Evolutionary conservation across 192 early-diverging fungal species (phyloP), one percentile per base, ranked within the genome.

Genomic region (Irineochytrium annulatum): DNA sequence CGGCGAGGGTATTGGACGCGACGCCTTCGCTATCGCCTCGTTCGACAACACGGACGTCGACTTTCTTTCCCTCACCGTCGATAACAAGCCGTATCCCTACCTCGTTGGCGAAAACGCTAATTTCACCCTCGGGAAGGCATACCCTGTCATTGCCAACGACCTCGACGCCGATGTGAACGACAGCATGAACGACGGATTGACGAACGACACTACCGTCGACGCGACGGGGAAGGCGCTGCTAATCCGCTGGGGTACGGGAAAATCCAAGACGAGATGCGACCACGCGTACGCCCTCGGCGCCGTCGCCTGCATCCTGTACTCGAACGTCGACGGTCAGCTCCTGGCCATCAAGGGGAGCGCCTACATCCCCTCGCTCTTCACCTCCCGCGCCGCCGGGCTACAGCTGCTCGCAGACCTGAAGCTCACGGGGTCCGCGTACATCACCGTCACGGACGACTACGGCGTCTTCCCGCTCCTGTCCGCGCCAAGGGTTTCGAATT

Each of bases 401-500:
- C 43, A 53, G 6, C 53, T 76, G 34, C 5, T 70, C 24, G 62
- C 57, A 16, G 37, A 29, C 30, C 19, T 76, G 53, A 64, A 65
- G 41, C 59, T 59, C 49, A 59, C 55, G 31, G 57, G 55, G 37
- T 33, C 24, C 37, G 54, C 58, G 48, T 67, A 65, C 0, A 57
- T 85, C 17, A 56, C 62, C 4, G 81, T 83, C 27, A 78, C 78
- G 22, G 65, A 75, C 60, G 67, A 73, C 3, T 65, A 74, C 0
- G 68, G 71, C 34, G 65, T 77, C 26, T 58, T 70, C 27, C 54
- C 37, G 14, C 74, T 81, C 52, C 67, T 75, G 0, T 62, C 77
- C 5, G 86, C 79, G 30, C 83, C 83, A 33, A 84, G 72, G 30
- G 65, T 90, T 3, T 91, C 91, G 17, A 46, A 52, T 34, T 92